Evolutionary conservation across 208 protist genomes (phyloP).

Genomic region (Acanthamoeba royreba): DNA sequence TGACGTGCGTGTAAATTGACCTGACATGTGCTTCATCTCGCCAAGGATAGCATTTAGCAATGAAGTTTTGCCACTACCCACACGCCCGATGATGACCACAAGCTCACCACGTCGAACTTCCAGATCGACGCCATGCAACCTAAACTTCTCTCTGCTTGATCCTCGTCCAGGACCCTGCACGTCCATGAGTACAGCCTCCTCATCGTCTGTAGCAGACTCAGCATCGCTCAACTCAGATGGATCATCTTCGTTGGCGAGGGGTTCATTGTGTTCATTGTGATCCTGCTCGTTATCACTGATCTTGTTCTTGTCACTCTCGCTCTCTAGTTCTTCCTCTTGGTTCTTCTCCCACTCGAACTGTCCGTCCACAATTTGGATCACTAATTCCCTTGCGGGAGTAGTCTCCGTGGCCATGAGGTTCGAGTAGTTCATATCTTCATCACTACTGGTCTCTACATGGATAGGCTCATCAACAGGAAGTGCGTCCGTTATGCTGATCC

Average conservation of each 20-base stretch:
- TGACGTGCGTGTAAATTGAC: not conserved
- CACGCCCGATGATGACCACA: slow-evolving; percentile 58
- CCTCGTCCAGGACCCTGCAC: not conserved
- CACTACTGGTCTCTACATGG: not conserved
- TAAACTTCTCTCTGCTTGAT: not conserved
- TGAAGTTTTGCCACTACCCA: slow-evolving; percentile 59
- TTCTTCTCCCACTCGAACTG: not conserved
- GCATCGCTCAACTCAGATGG: not conserved
- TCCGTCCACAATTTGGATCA: not conserved
- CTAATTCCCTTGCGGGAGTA: not conserved
- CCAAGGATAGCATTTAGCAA: slow-evolving; percentile 48
- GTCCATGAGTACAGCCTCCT: not conserved
- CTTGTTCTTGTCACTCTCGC: not conserved
- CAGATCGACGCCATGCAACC: not conserved
- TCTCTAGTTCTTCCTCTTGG: not conserved
- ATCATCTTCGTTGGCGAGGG: not conserved
- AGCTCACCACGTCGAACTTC: slow-evolving; percentile 10
- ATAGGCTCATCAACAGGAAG: not conserved
- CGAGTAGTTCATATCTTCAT: not conserved
- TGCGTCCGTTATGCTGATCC: not conserved
- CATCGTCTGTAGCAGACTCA: not conserved
- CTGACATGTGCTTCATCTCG: slow-evolving; percentile 11
- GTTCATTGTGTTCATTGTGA: no score
- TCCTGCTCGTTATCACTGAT: not conserved
- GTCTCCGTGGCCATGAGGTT: not conserved